phyloP scores from a whole-genome alignment of 371 early-diverging fungal genomes.

The Parasitella parasitica region DNA sequence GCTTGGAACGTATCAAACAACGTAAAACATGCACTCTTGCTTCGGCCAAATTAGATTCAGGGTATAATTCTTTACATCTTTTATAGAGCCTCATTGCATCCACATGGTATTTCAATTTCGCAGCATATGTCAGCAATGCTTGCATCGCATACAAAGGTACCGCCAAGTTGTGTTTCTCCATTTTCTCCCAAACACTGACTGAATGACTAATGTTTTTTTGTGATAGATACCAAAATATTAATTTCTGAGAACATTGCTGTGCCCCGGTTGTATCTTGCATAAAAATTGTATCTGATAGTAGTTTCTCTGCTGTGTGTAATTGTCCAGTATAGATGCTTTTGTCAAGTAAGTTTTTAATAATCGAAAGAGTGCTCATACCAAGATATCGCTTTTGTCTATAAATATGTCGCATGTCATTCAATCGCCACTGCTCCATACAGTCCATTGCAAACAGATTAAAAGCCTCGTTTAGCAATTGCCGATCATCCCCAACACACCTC shows the following conservation, averaged over 20 bases:
- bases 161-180: not conserved
- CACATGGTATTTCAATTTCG: slow-evolving; percentile 25
- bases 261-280: slow-evolving; percentile 16
- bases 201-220: slow-evolving; percentile 21
- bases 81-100: slow-evolving; percentile 30
- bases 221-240: slow-evolving; percentile 23
- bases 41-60: slow-evolving; percentile 4
- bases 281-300: slow-evolving; percentile 17
- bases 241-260: slow-evolving; percentile 1
- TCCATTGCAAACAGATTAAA: slow-evolving; percentile 22
- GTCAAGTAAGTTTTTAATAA: slow-evolving; percentile 15
- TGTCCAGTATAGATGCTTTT: slow-evolving; percentile 27
- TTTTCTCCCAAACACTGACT: slow-evolving; percentile 20
- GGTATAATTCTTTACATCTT: slow-evolving; percentile 27
- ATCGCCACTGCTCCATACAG: slow-evolving; percentile 14
- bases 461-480: slow-evolving; percentile 18
- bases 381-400: slow-evolving; percentile 16
- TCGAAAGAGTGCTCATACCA: slow-evolving; percentile 10
- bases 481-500: not conserved
- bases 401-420: slow-evolving; percentile 23
- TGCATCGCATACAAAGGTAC: not conserved
- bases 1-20: slow-evolving; percentile 19
- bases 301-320: slow-evolving; percentile 1
- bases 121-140: not conserved
- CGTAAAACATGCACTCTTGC: slow-evolving; percentile 18